Evolutionary conservation across 2,329 filamentous ascomycete species (phyloP).

Genomic region (Fusarium secorum): DNA sequence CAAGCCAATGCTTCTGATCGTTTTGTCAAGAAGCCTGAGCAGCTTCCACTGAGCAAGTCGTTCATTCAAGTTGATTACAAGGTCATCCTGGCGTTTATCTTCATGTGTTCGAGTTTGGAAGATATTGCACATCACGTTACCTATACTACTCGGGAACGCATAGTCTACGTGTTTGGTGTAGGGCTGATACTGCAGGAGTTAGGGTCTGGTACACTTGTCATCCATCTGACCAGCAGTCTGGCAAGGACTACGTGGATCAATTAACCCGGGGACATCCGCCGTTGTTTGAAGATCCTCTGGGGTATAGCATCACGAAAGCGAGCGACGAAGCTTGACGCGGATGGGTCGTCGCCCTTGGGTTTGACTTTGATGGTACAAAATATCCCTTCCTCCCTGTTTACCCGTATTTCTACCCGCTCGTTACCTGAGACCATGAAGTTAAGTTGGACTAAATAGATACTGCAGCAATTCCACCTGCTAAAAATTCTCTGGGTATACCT

Average conservation of each 20-base stretch:
- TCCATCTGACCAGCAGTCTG: fast-evolving
- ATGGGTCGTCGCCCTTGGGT: background rate
- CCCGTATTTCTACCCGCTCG: too few species aligned
- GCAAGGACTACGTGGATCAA: background rate
- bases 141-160: too few species aligned
- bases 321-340: background rate
- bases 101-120: background rate
- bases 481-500: too few species aligned
- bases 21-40: background rate
- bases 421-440: too few species aligned
- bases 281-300: background rate
- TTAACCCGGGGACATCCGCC: background rate
- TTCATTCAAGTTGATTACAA: background rate
- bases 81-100: background rate
- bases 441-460: too few species aligned
- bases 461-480: too few species aligned
- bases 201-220: fast-evolving
- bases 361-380: background rate
- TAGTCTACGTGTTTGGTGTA: background rate
- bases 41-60: background rate
- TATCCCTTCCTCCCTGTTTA: background rate
- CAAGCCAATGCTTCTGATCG: background rate
- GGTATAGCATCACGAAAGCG: background rate
- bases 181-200: background rate
- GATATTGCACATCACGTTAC: too few species aligned